These are phyloP conservation scores for Conoideocrella luteorostrata DNA, from an alignment of 2,329 filamentous ascomycete genomes.

Conservation along the genomic window DNA sequence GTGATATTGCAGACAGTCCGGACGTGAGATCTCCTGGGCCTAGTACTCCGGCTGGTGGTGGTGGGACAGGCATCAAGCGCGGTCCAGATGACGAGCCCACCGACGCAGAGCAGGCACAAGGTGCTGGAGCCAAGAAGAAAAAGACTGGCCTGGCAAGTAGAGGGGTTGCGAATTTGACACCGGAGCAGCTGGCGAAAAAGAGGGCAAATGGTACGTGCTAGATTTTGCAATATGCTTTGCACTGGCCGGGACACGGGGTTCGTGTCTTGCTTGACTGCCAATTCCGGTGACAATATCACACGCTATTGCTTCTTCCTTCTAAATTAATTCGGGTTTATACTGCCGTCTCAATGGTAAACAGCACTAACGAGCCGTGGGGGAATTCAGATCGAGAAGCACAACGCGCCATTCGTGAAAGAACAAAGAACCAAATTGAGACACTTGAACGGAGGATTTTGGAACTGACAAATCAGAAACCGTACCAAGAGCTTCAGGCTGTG, in stretches of 20 bases:
- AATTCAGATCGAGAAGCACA: constrained; percentile 73
- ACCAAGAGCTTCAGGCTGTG: constrained; percentile 73
- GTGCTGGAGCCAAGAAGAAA: constrained; percentile 34
- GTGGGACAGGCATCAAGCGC: constrained; percentile 3
- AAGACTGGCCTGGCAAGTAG: constrained; percentile 38
- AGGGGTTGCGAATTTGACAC: constrained; percentile 58
- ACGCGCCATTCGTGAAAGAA: constrained; percentile 75
- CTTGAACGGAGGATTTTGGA: constrained; percentile 69
- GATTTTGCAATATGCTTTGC: neutral
- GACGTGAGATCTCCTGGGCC: constrained; percentile 2
- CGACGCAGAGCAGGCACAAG: constrained; percentile 3
- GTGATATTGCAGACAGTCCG: constrained; percentile 4
- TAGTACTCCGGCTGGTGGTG: neutral
- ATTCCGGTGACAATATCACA: too few relatives aligned
- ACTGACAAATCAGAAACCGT: constrained; percentile 72
- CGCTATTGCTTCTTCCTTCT: neutral
- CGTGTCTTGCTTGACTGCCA: too few relatives aligned
- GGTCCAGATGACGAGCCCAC: neutral
- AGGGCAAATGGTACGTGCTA: constrained; percentile 47
- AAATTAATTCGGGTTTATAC: too few relatives aligned
- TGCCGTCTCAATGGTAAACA: constrained; percentile 2
- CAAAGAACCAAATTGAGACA: constrained; percentile 70
- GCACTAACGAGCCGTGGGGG: constrained; percentile 4
- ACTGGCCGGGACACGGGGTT: too few relatives aligned
- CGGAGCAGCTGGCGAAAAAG: constrained; percentile 67